Conservation (phyloP, 768 basidiomycete genomes). For the Rhodotorula sphaerocarpa region DNA sequence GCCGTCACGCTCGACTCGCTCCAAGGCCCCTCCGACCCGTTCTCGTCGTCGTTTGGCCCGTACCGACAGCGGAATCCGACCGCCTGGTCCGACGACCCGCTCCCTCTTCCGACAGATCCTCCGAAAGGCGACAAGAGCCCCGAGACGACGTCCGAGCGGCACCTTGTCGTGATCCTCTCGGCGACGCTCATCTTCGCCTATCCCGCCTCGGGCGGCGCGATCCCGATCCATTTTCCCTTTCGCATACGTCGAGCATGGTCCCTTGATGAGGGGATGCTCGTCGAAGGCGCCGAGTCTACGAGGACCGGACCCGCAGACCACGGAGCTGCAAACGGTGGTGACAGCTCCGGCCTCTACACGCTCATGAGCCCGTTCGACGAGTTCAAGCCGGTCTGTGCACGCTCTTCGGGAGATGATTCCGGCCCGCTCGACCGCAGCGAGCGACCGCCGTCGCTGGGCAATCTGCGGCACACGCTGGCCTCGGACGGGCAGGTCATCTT, state of each 20-base stretch:
- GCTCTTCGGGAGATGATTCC: too few species aligned
- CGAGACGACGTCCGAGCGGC: neutral
- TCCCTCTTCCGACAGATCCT: slow-evolving; percentile 9
- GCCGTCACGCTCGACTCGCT: too few species aligned
- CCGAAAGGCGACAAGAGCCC: neutral
- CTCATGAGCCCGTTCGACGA: neutral
- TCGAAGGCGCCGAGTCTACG: neutral
- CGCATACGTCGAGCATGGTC: slow-evolving; percentile 2
- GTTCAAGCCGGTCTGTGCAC: neutral
- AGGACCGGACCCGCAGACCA: neutral
- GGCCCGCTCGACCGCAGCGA: too few species aligned
- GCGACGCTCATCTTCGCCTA: slow-evolving; percentile 17
- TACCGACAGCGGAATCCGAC: neutral
- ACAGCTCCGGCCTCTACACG: neutral
- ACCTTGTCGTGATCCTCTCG: slow-evolving; percentile 25
- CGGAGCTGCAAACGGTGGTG: too few species aligned
- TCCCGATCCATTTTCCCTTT: slow-evolving; percentile 28
- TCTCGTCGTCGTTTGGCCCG: slow-evolving; percentile 12
- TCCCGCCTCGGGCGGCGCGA: slow-evolving; percentile 2
- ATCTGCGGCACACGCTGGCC: too few species aligned
- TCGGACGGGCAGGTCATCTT: slow-evolving; percentile 15
- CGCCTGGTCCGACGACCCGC: slow-evolving; percentile 21
- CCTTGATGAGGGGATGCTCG: too few species aligned
- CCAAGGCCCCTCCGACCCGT: neutral
- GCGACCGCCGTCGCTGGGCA: too few species aligned